phyloP scores from a whole-genome alignment of 2,329 filamentous ascomycete species.

The Magnaporthiopsis poae region DNA sequence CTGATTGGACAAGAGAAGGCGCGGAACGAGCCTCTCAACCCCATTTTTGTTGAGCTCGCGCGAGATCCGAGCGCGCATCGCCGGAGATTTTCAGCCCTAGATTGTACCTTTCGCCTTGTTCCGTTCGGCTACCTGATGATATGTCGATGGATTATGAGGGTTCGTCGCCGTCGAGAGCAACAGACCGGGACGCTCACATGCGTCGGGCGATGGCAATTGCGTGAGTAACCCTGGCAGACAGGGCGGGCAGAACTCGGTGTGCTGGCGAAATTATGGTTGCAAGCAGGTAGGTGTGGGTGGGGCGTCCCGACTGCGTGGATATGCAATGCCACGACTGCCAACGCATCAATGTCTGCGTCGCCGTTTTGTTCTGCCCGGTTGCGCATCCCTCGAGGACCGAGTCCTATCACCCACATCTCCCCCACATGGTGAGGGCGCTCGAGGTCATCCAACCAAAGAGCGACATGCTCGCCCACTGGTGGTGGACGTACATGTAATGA shows the following conservation, averaged over 20 bases:
- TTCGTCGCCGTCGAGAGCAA: too few species aligned
- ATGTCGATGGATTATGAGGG: too few species aligned
- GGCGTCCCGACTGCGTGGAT: background rate
- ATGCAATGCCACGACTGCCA: background rate
- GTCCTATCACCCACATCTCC: background rate
- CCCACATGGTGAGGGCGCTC: background rate
- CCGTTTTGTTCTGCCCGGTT: background rate
- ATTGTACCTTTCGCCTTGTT: background rate
- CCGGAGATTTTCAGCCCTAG: background rate
- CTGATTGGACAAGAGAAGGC: background rate
- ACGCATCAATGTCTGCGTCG: background rate
- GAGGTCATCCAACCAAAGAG: background rate
- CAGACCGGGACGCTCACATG: too few species aligned
- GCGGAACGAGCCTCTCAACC: background rate
- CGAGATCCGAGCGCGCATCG: background rate
- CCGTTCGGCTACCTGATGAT: background rate
- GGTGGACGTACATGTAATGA: background rate
- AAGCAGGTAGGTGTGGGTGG: background rate
- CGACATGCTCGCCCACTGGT: background rate
- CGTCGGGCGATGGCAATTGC: background rate
- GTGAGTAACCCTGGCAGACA: background rate
- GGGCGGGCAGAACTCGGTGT: background rate
- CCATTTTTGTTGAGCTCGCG: background rate
- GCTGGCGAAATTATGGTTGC: background rate
- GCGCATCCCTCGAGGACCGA: background rate